A percentile compares a stretch with the other conserved stretches of the same genome.
Evolutionary conservation across 768 basidiomycete species (phyloP).

Genomic region (Leccinum longicurvipes): DNA sequence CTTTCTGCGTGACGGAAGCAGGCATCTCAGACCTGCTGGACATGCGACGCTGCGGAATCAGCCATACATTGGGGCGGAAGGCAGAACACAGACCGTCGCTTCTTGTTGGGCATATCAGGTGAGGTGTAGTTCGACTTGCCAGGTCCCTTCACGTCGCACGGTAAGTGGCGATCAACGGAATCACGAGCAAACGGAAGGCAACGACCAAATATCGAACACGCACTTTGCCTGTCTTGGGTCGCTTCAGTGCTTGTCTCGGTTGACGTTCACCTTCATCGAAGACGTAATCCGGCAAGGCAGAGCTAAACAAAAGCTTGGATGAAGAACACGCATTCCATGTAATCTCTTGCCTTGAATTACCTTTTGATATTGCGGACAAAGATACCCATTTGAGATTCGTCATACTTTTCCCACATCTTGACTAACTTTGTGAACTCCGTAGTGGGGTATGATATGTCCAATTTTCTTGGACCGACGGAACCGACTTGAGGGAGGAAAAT

Average conservation of each 20-base stretch:
- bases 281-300: conserved; percentile 75
- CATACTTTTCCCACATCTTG: conserved; percentile 94
- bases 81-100: conserved; percentile 64
- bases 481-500: conserved; percentile 51
- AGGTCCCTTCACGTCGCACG: conserved; percentile 46
- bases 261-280: conserved; percentile 81
- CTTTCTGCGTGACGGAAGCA: conserved; percentile 27
- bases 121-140: conserved; percentile 62
- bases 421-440: conserved; percentile 92
- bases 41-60: conserved; percentile 31
- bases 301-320: conserved; percentile 40
- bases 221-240: conserved; percentile 62
- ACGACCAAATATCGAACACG: conserved; percentile 26
- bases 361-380: conserved; percentile 90
- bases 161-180: conserved; percentile 24
- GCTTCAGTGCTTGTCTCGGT: conserved; percentile 66
- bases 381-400: conserved; percentile 90
- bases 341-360: conserved; percentile 39
- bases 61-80: conserved; percentile 10
- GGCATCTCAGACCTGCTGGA: conserved; percentile 41
- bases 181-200: conserved; percentile 10
- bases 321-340: conserved; percentile 14
- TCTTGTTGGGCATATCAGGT: conserved; percentile 76
- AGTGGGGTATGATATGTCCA: conserved; percentile 97
- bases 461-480: conserved; percentile 68